Base-by-base conservation (phyloP, 805 yeast genomes). In the Ascoidea asiatica region DNA sequence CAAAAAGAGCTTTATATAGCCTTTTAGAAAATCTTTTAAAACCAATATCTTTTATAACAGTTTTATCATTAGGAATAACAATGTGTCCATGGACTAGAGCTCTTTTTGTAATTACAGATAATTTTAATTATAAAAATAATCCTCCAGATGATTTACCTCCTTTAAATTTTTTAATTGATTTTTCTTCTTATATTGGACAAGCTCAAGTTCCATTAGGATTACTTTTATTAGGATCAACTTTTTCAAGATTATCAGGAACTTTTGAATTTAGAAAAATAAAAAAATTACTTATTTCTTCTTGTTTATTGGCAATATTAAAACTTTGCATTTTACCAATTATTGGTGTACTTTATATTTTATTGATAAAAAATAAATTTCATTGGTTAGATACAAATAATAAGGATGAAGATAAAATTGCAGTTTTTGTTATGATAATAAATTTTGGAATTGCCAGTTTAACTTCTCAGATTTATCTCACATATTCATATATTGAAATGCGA, bases 91-190 rank as follows among this genome's bases (percentile, higher is more conserved):
- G 95, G 73, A 64, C 82, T 2, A 77, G 79, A 49, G 81, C 87
- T 0, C 64, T 82, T 17, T 86, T 85, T 56, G 81, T 78, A 7
- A 52, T 54, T 1, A 73, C 75, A 19, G 56, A 62, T 21, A 63
- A 63, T 38, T 69, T 66, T 8, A 52, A 53, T 19, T 64, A 63
- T 18, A 70, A 88, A 23, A 81, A 74, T 5, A 54, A 72, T 43
- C 97, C 97, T 0, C 97, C 97, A 0, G 97, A 90, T 60, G 67
- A 70, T 1, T 66, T 69, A 45, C 97, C 97, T 0, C 89, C 94
- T 0, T 66, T 90, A 22, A 86, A 86, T 35, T 89, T 89, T 51
- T 46, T 89, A 4, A 83, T 90, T 77, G 95, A 90, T 56, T 77
- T 80, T 50, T 69, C 90, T 0, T 57, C 74, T 2, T 90, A 90